A percentile compares a stretch with the other conserved stretches of the same genome.
phyloP scores from a whole-genome alignment of 495 filamentous ascomycete genomes.

The Penicillium fimorum region DNA sequence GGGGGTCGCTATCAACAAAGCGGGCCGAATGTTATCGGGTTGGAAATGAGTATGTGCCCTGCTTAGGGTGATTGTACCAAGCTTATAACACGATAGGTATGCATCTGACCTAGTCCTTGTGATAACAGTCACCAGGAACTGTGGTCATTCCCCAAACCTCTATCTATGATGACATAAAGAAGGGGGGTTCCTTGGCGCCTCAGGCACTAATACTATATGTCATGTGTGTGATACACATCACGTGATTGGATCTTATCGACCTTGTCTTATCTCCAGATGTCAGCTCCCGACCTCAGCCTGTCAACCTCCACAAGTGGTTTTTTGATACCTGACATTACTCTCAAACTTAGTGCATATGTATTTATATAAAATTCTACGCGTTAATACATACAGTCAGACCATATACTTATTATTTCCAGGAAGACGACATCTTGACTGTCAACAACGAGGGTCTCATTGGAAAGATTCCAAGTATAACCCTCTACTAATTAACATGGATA shows the following conservation, averaged over 20 bases:
- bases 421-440: too few species aligned
- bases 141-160: not conserved
- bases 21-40: not conserved
- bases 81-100: not conserved
- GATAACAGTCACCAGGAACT: slow-evolving; percentile 13
- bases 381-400: too few species aligned
- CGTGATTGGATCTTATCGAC: not conserved
- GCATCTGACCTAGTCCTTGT: slow-evolving; percentile 23
- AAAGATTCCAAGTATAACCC: too few species aligned
- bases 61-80: not conserved
- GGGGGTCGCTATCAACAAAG: not conserved
- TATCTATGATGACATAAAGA: slow-evolving; percentile 13
- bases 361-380: too few species aligned
- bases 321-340: too few species aligned
- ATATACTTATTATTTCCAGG: too few species aligned
- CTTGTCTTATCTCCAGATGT: not conserved
- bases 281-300: too few species aligned
- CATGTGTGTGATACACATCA: not conserved
- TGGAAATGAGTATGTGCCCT: not conserved
- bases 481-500: too few species aligned
- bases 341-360: too few species aligned
- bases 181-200: not conserved
- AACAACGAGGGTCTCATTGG: too few species aligned
- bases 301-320: too few species aligned
- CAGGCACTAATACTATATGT: not conserved